Percentiles rank a stretch among this genome's conserved stretches.
Evolutionary conservation across 2,329 filamentous ascomycete species (phyloP).

Genomic region (Talaromyces sp.): DNA sequence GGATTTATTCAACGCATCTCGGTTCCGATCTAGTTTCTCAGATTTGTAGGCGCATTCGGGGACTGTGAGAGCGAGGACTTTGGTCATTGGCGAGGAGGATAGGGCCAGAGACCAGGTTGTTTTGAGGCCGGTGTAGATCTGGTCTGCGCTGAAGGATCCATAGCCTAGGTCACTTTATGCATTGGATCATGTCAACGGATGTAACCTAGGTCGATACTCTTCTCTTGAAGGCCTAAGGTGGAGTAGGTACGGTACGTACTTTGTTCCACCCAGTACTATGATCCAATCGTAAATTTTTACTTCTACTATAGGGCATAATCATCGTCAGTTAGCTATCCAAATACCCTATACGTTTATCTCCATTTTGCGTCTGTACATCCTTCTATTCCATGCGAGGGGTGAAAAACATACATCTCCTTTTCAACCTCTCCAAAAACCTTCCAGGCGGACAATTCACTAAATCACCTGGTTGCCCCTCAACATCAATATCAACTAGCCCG

Average conservation of each 20-base stretch:
- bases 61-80: slow-evolving; percentile 62
- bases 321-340: neutral
- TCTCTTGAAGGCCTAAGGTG: neutral
- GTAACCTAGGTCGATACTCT: neutral
- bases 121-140: slow-evolving; percentile 51
- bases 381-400: neutral
- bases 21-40: slow-evolving; percentile 31
- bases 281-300: slow-evolving; percentile 55
- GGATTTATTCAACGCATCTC: slow-evolving; percentile 51
- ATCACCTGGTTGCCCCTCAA: slow-evolving; percentile 54
- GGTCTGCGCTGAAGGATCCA: slow-evolving; percentile 29
- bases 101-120: slow-evolving; percentile 53
- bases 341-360: no score
- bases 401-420: slow-evolving; percentile 22
- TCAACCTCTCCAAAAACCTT: slow-evolving; percentile 31
- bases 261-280: slow-evolving; percentile 63
- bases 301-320: slow-evolving; percentile 13
- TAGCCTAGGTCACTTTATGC: slow-evolving; percentile 48
- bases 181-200: neutral
- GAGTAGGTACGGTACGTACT: slow-evolving; percentile 29
- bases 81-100: slow-evolving; percentile 41
- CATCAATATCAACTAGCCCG: slow-evolving; percentile 40
- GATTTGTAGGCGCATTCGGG: slow-evolving; percentile 48
- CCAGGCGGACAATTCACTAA: slow-evolving; percentile 38
- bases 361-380: neutral